These are phyloP conservation scores for Penicillium corylophilum DNA, from an alignment of 2,329 filamentous ascomycete species.

Conservation along the genomic window DNA sequence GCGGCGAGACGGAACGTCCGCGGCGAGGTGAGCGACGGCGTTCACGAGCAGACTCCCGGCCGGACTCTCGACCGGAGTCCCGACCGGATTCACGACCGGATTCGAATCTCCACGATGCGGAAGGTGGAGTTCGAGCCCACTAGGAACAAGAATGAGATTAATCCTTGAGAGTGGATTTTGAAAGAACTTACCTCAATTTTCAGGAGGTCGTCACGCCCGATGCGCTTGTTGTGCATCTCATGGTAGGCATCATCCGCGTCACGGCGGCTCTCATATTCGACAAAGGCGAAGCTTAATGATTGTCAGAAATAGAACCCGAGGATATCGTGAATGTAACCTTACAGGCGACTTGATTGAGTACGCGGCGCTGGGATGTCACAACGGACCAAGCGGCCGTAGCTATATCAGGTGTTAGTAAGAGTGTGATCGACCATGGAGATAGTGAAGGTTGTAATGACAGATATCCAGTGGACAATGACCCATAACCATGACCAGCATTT, in stretches of 20 bases:
- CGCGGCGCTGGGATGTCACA: slow-evolving; percentile 97
- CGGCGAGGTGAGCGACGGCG: slow-evolving; percentile 69
- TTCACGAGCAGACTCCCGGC: slow-evolving; percentile 77
- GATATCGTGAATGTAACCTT: slow-evolving; percentile 50
- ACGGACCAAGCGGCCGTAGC: slow-evolving; percentile 95
- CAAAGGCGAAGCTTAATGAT: slow-evolving; percentile 78
- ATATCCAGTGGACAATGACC: slow-evolving; percentile 5
- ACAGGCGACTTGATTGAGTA: slow-evolving; percentile 92
- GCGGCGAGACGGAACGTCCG: slow-evolving; percentile 60
- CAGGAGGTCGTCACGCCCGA: slow-evolving; percentile 89
- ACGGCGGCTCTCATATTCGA: slow-evolving; percentile 97
- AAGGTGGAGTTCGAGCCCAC: slow-evolving; percentile 98
- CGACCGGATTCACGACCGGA: slow-evolving; percentile 81
- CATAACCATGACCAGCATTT: slow-evolving; percentile 8
- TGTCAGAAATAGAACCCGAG: slow-evolving; percentile 3
- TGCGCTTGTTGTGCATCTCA: slow-evolving; percentile 99
- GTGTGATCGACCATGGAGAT: not conserved
- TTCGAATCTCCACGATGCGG: slow-evolving; percentile 97
- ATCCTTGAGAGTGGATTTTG: not conserved
- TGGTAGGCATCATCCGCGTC: slow-evolving; percentile 99
- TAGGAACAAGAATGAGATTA: slow-evolving; percentile 40
- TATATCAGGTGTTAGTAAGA: slow-evolving; percentile 51
- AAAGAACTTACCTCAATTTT: slow-evolving; percentile 87
- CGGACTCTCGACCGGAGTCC: slow-evolving; percentile 66
- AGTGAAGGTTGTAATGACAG: slow-evolving; percentile 12